Evolutionary conservation across 2,329 filamentous ascomycete genomes (phyloP).

Genomic region (Simplicillium sp.): DNA sequence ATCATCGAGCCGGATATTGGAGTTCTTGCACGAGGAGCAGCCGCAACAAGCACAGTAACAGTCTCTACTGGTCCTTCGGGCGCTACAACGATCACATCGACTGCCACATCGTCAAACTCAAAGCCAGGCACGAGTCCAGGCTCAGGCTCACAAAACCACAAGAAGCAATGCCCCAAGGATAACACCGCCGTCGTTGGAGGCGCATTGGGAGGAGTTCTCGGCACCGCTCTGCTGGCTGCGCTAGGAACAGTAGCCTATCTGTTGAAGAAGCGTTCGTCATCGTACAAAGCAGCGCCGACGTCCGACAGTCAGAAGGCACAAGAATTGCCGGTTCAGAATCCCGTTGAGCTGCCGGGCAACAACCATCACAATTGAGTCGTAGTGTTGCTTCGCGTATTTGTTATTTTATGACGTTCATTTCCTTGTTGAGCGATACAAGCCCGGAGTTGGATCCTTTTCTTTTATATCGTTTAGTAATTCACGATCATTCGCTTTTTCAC

Average conservation of each 20-base stretch:
- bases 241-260: constrained; percentile 10
- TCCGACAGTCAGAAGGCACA: background rate
- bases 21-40: constrained; percentile 4
- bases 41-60: constrained; percentile 1
- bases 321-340: background rate
- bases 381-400: too few relatives aligned
- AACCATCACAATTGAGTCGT: too few relatives aligned
- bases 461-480: too few relatives aligned
- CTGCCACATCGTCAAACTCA: background rate
- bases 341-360: too few relatives aligned
- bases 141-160: too few relatives aligned
- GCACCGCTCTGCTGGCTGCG: constrained; percentile 12
- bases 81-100: constrained; percentile 1
- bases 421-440: too few relatives aligned
- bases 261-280: constrained; percentile 3
- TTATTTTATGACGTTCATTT: too few relatives aligned
- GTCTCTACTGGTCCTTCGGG: background rate
- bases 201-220: constrained; percentile 11
- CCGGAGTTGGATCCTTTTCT: too few relatives aligned
- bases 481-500: too few relatives aligned
- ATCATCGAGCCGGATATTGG: constrained; percentile 6
- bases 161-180: constrained; percentile 9
- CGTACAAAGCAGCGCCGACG: background rate
- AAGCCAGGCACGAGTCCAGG: background rate
- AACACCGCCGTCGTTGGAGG: constrained; percentile 12